Evolutionary conservation across 257 asterid species (phyloP), one percentile per base, ranked within the genome.

Genomic region (Nyctanthes arbortristis): DNA sequence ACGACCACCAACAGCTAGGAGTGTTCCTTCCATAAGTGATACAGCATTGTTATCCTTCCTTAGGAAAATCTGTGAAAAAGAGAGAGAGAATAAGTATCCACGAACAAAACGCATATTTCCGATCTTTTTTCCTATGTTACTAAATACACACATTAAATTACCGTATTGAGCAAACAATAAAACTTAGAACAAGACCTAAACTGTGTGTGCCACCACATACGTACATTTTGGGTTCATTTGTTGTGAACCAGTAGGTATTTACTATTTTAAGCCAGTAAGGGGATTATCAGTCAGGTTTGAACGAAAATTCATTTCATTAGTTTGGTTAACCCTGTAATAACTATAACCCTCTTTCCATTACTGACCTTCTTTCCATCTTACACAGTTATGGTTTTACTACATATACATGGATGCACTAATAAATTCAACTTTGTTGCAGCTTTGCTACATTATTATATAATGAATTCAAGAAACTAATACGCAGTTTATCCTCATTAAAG

Each of bases 1-100:
- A 61, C 98, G 97, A 68, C 98, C 98, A 76, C 98, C 98, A 79
- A 87, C 86, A 39, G 97, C 95, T 64, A 93, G 96, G 75, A 93
- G 86, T 37, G 91, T 87, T 76, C 98, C 98, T 79, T 93, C 98
- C 79, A 72, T 75, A 13, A 80, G 79, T 61, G 94, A 74, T 56
- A 86, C 84, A 75, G 87, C 80, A 79, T 18, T 87, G 72, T 79
- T 77, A 65, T 85, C 87, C 75, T 84, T 91, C 67, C 89, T 84
- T 32, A 89, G 75, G 79, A 88, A 93, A 75, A 93, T 78, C 98
- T 93, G 87, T 79, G 13, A 76, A 29, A 61, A 60, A 35, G 63
- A 66, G 58, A n/a, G n/a, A 73, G 65, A 22, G 37, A 43, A 70
- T 27, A 63, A 24, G 18, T 16, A 45, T 54, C 16, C 69, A 72